Evolutionary conservation across 2,329 filamentous ascomycete genomes (phyloP), one percentile per base, ranked within the genome.

Genomic region (Botryotinia calthae): DNA sequence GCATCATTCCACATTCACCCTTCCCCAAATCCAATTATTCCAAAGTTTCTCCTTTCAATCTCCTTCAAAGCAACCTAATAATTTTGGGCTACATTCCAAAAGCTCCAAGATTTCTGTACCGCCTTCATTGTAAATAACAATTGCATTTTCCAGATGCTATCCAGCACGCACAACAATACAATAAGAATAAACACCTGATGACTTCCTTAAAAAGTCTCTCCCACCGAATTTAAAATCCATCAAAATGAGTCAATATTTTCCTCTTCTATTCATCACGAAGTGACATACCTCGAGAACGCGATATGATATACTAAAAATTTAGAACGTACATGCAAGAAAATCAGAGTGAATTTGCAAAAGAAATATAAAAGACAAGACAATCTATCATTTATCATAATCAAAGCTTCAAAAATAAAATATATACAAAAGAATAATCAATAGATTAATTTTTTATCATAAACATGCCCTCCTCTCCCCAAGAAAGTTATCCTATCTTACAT

Each of bases 141-240:
- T 28, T 18, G 14, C 8, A 54, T 12, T 4, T 28, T 54, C n/a
- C 8, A 4, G 6, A 18, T 28, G 0, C 28, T 8, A 18, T 16
- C n/a, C 3, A 9, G 2, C 14, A 54, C 14, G 28, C n/a, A 54
- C 12, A 54, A 8, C 12, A 8, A 54, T 28, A 9, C 14, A 28
- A 28, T 28, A 4, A 16, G 12, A n/a, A n/a, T 0, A n/a, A 14
- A 2, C 12, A 0, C 1, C 2, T 3, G 2, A 6, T 54, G 12
- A 1, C 6, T 54, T 54, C 48, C 2, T 48, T 1, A 51, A 4
- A 14, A n/a, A 6, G 0, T 22, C 10, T 1, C 10, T 51, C n/a
- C 22, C 22, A n/a, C 22, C 2, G 0, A n/a, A 0, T n/a, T 0
- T 0, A 51, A 51, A 51, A 4, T 18, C 2, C 51, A 54, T 28